Conservation (phyloP, 192 early-diverging fungal genomes). For the Coemansia javaensis region DNA sequence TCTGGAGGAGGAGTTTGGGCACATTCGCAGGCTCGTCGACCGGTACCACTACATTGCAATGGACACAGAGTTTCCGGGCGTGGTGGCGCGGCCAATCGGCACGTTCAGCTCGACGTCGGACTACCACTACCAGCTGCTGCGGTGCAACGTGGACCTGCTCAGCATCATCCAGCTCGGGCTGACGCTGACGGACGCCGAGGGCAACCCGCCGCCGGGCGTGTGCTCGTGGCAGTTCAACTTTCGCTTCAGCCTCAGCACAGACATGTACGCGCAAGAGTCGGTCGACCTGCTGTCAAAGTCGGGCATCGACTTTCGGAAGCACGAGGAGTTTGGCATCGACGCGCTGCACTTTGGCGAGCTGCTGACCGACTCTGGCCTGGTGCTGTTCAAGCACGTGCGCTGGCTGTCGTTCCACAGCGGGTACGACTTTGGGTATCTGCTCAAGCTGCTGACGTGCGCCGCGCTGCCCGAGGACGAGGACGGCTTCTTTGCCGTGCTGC, state of each 20-base stretch:
- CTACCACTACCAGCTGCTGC: constrained; percentile 96
- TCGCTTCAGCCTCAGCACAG: constrained; percentile 88
- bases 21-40: constrained; percentile 82
- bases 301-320: constrained; percentile 95
- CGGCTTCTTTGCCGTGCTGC: constrained; percentile 90
- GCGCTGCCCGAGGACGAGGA: constrained; percentile 87
- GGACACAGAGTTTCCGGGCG: constrained; percentile 99
- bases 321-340: constrained; percentile 95
- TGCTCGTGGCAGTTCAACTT: constrained; percentile 99
- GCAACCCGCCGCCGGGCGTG: constrained; percentile 74
- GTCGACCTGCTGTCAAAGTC: constrained; percentile 96
- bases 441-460: constrained; percentile 91
- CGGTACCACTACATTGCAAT: constrained; percentile 93
- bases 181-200: constrained; percentile 83
- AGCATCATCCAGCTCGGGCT: constrained; percentile 98
- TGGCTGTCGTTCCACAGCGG: constrained; percentile 99
- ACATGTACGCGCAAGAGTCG: constrained; percentile 99
- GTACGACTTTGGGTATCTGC: constrained; percentile 98
- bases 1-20: constrained; percentile 87
- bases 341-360: constrained; percentile 95
- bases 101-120: constrained; percentile 92
- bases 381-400: constrained; percentile 88
- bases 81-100: constrained; percentile 97
- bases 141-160: constrained; percentile 96
- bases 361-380: constrained; percentile 93